phyloP scores from a whole-genome alignment of 2,329 filamentous ascomycete genomes.

The Fusarium sp. region DNA sequence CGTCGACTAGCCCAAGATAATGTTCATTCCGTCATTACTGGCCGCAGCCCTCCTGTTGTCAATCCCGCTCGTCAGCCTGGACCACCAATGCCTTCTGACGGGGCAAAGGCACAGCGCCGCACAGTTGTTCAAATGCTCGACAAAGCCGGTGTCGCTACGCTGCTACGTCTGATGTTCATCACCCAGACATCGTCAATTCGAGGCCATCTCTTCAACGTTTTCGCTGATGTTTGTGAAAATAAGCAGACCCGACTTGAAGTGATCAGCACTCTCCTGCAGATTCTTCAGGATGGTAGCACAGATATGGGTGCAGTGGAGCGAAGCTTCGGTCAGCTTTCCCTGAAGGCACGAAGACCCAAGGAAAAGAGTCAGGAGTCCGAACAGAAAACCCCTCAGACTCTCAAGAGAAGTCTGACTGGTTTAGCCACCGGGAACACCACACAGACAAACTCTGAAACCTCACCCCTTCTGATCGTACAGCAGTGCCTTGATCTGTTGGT shows the following conservation, averaged over 20 bases:
- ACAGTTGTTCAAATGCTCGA: conserved; percentile 96
- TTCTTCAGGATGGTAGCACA: conserved; percentile 93
- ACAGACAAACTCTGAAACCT: conserved; percentile 83
- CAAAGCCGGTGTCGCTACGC: conserved; percentile 93
- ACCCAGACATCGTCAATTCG: conserved; percentile 89
- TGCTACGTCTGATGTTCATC: conserved; percentile 98
- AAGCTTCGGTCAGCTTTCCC: conserved; percentile 92
- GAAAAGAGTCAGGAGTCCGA: conserved; percentile 70
- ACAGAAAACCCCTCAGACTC: conserved; percentile 81
- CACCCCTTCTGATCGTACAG: conserved; percentile 93
- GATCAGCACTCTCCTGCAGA: conserved; percentile 89
- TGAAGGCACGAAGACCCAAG: conserved; percentile 85
- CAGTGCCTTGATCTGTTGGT: conserved; percentile 90
- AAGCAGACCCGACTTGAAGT: conserved; percentile 96
- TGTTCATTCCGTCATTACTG: conserved; percentile 48
- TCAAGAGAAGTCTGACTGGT: conserved; percentile 80
- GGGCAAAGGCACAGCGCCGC: conserved; percentile 78
- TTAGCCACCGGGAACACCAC: conserved; percentile 57
- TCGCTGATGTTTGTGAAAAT: conserved; percentile 94
- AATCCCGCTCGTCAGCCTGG: conserved; percentile 36
- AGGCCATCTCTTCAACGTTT: conserved; percentile 84
- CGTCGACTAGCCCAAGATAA: conserved; percentile 69
- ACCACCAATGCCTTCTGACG: conserved; percentile 56
- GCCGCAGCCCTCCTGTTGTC: conserved; percentile 48
- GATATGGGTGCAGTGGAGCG: conserved; percentile 94